Base-by-base conservation (phyloP, 2,329 filamentous ascomycete genomes). In the Apiospora arundinis region DNA sequence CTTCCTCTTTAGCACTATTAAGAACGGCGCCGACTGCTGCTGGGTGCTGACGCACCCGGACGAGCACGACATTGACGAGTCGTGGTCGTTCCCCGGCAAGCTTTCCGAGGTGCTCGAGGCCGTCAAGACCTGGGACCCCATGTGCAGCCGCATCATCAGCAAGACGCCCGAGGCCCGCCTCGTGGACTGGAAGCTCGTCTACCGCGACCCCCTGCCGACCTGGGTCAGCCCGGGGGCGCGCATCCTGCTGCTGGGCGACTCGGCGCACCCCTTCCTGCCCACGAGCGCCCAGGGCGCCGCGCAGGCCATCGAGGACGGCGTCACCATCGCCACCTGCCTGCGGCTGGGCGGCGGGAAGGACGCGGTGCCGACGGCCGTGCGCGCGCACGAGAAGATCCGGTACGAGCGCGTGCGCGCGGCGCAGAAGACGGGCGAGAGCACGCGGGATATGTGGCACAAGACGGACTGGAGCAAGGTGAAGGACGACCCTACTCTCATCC, bases 11-110 rank as follows among this genome's bases (percentile, higher is more conserved):
- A 87, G 86, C 7, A 88, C 88, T 3, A 85, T 90, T 74, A 89
- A 89, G 78, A 82, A 83, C 73, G 87, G 87, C 37, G 80, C 83
- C 25, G 87, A 90, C 71, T 89, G 87, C 75, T 88, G 84, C 74
- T 90, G 88, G 88, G 88, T 90, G 3, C 80, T 89, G 28, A 90
- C 88, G 0, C 87, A 89, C 76, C 82, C 78, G 25, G 88, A 89
- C 73, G 83, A 85, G 70, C 83, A 85, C 72, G 84, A 89, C 74
- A 88, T 89, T 70, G 83, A 87, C 71, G 86, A 90, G 78, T 87
- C 86, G 0, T 89, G 86, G 86, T 86, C 83, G 2, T 86, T 88
- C 72, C 85, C 86, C 0, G 86, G 85, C 3, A 85, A 86, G 65
- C 80, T 88, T 0, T 83, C 85, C 67, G 87, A 89, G 65, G 87